Base-by-base conservation (phyloP, 78 protist species). In the Creolimax fragrantissima region DNA sequence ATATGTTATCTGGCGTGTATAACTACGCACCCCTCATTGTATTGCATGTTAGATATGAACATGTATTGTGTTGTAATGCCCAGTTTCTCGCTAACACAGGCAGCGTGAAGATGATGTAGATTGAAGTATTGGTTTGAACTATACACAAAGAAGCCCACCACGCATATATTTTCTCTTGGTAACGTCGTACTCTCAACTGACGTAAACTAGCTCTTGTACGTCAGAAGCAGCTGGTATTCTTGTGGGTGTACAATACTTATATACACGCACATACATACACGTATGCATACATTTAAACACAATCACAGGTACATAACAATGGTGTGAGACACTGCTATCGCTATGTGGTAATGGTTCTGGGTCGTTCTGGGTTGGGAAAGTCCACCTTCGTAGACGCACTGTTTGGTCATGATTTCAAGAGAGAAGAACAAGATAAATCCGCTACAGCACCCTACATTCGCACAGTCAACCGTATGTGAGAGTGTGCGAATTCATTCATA, bases 361-460 rank as follows among this genome's bases (percentile, higher is more conserved):
- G 93, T 44, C 44, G 39, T 35, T 35, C 89, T 2, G 94, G 94
- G 35, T 67, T 92, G 41, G 94, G 94, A 32, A 92, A 92, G 88
- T 42, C 89, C 35, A 92, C 94, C 35, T 41, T 92, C 17, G 88
- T 92, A 44, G 86, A 92, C 91, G 6, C 94, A 3, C 86, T 92
- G 32, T 92, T 92, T 81, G 4, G 4, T 42, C n/a, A 42, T 37
- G 44, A 86, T 42, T 43, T 91, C 35, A 43, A 90, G 66, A 39
- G 3, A 17, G 88, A 74, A 67, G 47, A 39, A 32, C 11, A 32
- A 32, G 74, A 58, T 24, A 58, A 58, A 24, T 32, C 11, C 24
- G 74, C 74, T 24, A 58, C 74, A 17, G 0, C 74, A 32, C 74
- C 74, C 24, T 58, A 58, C 24, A 58, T 58, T 58, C 74, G 74